Conservation (phyloP, 208 protist species). For the Trypanosoma lewisi region DNA sequence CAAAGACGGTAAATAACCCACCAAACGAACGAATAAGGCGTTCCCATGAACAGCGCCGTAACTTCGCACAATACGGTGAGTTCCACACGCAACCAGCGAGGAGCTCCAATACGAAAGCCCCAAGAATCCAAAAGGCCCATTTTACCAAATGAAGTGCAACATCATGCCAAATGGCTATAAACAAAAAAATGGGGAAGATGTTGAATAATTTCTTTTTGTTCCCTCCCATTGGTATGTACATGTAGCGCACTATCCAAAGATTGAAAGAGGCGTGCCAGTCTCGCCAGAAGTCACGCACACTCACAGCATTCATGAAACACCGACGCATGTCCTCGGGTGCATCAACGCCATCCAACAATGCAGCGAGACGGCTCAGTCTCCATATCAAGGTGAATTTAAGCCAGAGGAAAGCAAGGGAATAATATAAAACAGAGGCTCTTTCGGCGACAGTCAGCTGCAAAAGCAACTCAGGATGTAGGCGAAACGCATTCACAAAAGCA, state of each 20-base stretch:
- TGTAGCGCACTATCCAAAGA: constrained; percentile 90
- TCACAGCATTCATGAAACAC: constrained; percentile 68
- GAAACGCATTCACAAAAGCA: constrained; percentile 54
- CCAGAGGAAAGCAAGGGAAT: constrained; percentile 61
- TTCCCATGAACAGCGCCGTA: constrained; percentile 15
- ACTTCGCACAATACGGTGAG: not conserved
- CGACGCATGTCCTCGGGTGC: constrained; percentile 81
- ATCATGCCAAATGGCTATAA: constrained; percentile 94
- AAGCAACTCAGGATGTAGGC: constrained; percentile 20
- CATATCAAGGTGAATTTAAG: constrained; percentile 78
- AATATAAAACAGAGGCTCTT: constrained; percentile 34
- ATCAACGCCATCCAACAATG: constrained; percentile 72
- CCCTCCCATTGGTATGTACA: constrained; percentile 83
- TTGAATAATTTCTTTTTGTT: constrained; percentile 40
- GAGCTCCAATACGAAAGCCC: constrained; percentile 59
- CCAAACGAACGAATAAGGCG: constrained; percentile 26
- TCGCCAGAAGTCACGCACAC: constrained; percentile 90
- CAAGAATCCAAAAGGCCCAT: constrained; percentile 61
- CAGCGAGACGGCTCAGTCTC: constrained; percentile 61
- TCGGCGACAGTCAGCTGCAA: constrained; percentile 10
- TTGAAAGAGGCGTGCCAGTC: constrained; percentile 93
- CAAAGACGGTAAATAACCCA: constrained; percentile 33
- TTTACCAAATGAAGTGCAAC: constrained; percentile 63
- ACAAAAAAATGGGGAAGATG: constrained; percentile 90
- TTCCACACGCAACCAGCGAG: constrained; percentile 30